These are phyloP conservation scores for Saccharomyces kudriavzevii DNA, from an alignment of 805 yeast species.

Conservation along the genomic window DNA sequence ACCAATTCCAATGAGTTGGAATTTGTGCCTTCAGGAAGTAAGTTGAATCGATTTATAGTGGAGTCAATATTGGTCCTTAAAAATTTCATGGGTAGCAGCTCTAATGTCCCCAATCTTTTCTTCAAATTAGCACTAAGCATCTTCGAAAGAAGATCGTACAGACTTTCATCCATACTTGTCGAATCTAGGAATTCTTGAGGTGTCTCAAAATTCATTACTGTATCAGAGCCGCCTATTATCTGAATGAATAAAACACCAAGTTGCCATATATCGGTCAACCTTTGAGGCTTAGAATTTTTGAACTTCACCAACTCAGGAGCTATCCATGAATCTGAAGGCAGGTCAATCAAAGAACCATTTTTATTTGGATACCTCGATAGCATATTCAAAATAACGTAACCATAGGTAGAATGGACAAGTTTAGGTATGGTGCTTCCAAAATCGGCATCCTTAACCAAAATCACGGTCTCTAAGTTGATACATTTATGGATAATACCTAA, in stretches of 20 bases:
- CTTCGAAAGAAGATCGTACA: constrained; percentile 56
- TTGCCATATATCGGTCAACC: constrained; percentile 91
- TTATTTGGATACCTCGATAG: constrained; percentile 33
- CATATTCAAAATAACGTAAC: constrained; percentile 40
- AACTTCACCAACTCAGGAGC: constrained; percentile 64
- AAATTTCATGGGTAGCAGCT: constrained; percentile 75
- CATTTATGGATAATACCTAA: constrained; percentile 72
- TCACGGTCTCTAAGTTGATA: constrained; percentile 53
- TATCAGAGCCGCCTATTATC: constrained; percentile 52
- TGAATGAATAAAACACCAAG: constrained; percentile 72
- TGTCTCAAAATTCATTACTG: constrained; percentile 44
- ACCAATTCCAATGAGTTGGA: neutral
- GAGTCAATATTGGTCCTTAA: constrained; percentile 60
- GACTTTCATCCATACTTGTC: constrained; percentile 43
- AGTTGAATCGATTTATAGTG: constrained; percentile 23
- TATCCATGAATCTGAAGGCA: constrained; percentile 42
- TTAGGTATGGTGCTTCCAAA: constrained; percentile 52
- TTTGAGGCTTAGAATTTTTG: constrained; percentile 42
- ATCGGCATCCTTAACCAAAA: constrained; percentile 42
- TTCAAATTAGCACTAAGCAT: constrained; percentile 60
- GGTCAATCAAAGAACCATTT: constrained; percentile 15
- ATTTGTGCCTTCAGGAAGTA: constrained; percentile 8
- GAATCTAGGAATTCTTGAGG: constrained; percentile 56
- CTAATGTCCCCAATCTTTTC: constrained; percentile 75
- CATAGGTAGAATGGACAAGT: constrained; percentile 53